A percentile compares a stretch with the other conserved stretches of the same genome.
Evolutionary conservation across 148 eudicot genomes (phyloP).

Genomic region (Heliamphora exappendiculata): DNA sequence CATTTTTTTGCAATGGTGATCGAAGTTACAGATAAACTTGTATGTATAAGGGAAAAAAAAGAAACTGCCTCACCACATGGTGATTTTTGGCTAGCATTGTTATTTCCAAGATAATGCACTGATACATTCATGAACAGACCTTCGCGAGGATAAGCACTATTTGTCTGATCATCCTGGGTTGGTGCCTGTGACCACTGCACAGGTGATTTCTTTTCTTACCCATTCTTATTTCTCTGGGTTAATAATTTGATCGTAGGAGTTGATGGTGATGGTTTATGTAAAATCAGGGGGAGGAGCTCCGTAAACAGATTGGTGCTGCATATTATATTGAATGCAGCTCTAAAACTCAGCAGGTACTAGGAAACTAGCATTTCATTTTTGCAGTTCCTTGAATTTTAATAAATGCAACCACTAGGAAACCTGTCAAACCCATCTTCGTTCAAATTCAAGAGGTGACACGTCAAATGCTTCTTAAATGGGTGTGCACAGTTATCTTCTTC

Average conservation of each 20-base stretch:
- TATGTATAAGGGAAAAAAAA: background rate
- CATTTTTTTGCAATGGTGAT: background rate
- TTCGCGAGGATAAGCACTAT: conserved; percentile 90
- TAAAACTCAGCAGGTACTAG: conserved; percentile 89
- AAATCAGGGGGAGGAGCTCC: conserved; percentile 86
- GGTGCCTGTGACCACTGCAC: conserved; percentile 80
- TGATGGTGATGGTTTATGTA: conserved; percentile 11
- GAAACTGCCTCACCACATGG: background rate
- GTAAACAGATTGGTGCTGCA: conserved; percentile 90
- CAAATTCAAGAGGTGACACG: background rate
- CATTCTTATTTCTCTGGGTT: background rate
- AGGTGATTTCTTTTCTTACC: conserved; percentile 32
- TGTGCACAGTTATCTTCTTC: background rate
- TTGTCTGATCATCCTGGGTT: conserved; percentile 97
- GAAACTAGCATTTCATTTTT: background rate
- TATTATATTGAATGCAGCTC: conserved; percentile 95
- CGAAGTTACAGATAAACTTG: background rate
- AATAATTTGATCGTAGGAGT: background rate
- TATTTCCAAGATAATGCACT: background rate
- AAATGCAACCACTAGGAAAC: background rate
- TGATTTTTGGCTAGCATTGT: background rate
- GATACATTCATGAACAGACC: conserved; percentile 39
- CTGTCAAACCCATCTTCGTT: background rate
- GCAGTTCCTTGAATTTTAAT: background rate
- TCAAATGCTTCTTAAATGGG: background rate